Conservation (phyloP, 176 grass and related monocot species). For the Urochloa ruziziensis region DNA sequence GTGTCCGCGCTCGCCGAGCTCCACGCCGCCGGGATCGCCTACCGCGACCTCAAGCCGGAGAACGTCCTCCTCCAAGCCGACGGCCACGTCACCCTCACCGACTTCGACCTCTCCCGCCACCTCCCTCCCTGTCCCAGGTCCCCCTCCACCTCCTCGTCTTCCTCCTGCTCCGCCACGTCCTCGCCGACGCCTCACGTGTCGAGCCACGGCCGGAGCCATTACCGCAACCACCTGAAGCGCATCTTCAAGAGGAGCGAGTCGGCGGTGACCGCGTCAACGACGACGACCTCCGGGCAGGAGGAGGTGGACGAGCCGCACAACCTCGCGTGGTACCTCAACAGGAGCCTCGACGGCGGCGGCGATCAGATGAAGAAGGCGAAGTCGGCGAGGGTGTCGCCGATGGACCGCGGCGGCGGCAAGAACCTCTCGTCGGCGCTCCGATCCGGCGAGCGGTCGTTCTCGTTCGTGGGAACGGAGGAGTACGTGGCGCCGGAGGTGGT, state of each 20-base stretch:
- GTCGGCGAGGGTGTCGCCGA: constrained; percentile 72
- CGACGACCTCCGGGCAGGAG: background rate
- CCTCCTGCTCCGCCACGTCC: constrained; percentile 37
- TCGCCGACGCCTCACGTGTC: constrained; percentile 14
- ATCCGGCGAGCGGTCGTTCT: constrained; percentile 61
- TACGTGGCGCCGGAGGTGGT: constrained; percentile 97
- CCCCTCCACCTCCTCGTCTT: constrained; percentile 29
- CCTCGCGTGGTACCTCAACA: constrained; percentile 39
- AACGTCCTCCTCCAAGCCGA: constrained; percentile 78
- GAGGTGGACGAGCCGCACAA: constrained; percentile 15
- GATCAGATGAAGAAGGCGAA: constrained; percentile 59
- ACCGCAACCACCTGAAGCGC: constrained; percentile 33
- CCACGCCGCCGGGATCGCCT: constrained; percentile 76
- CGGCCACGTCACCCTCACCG: constrained; percentile 85
- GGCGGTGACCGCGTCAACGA: background rate
- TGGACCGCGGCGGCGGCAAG: constrained; percentile 32
- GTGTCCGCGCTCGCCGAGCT: constrained; percentile 74
- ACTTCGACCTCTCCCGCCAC: constrained; percentile 80
- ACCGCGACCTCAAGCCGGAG: constrained; percentile 98
- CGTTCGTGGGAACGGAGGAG: constrained; percentile 96
- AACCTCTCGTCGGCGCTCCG: constrained; percentile 31
- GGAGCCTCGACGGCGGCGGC: constrained; percentile 17
- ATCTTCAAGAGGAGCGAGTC: constrained; percentile 43
- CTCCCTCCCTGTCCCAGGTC: constrained; percentile 46
- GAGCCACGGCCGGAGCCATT: background rate